Evolutionary conservation across 192 early-diverging fungal species (phyloP).

Genomic region (Umbelopsis isabellina): DNA sequence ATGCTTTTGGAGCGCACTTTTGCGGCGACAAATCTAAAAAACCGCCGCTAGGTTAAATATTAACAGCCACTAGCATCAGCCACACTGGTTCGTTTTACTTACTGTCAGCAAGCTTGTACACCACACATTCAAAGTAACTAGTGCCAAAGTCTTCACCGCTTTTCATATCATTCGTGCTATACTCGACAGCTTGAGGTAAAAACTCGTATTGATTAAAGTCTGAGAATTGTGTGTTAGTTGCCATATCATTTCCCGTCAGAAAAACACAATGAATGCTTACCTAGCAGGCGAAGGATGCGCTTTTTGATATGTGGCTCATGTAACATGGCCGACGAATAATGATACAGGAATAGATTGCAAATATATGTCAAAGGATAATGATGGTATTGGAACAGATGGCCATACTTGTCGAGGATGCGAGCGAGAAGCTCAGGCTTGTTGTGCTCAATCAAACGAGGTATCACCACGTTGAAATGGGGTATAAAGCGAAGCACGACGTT

Average conservation of each 20-base stretch:
- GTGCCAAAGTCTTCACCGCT: conserved; percentile 47
- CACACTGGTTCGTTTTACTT: conserved; percentile 21
- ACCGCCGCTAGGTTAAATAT: not conserved
- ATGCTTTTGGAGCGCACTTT: conserved; percentile 54
- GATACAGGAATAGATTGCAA: conserved; percentile 67
- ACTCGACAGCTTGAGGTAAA: conserved; percentile 40
- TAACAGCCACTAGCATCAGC: not conserved
- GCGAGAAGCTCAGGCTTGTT: conserved; percentile 59
- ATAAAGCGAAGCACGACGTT: conserved; percentile 68
- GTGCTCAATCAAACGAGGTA: conserved; percentile 71
- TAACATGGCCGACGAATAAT: conserved; percentile 65
- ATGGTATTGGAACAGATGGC: conserved; percentile 65
- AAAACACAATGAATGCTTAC: conserved; percentile 41
- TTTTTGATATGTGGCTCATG: conserved; percentile 57
- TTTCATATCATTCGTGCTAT: conserved; percentile 33
- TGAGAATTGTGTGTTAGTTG: not conserved
- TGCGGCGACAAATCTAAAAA: conserved; percentile 49
- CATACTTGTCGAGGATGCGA: conserved; percentile 65
- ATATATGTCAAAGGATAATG: conserved; percentile 70
- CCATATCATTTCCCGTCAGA: too few species aligned
- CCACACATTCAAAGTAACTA: conserved; percentile 53
- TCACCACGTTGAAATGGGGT: conserved; percentile 65
- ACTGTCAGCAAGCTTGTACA: conserved; percentile 53
- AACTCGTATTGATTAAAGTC: conserved; percentile 50
- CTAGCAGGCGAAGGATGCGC: conserved; percentile 61